Base-by-base conservation (phyloP, 129 eudicot species). In the Ambrosia artemisiifolia region DNA sequence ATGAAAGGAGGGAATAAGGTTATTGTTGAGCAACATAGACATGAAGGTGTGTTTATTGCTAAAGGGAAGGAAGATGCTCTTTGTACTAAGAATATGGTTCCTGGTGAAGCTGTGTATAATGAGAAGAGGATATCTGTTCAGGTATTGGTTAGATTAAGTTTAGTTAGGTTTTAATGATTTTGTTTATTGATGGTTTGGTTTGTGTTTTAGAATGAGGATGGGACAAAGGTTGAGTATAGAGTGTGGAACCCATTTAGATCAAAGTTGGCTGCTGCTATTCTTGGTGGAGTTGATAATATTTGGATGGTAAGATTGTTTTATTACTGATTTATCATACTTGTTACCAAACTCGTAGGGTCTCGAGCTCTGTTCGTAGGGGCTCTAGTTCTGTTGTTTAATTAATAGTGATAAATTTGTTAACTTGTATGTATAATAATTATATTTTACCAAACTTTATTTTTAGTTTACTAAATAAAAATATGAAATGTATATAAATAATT, bases 161-260 rank as follows among this genome's bases (percentile, higher is more conserved):
- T 20, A 0, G 12, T 18, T 11, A 19, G 7, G 16, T 16, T 3
- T 47, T 18, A n/a, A 4, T 68, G 62, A 7, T 33, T 59, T 4
- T 19, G 36, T 3, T 75, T 7, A 13, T 1, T 55, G 0, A 18
- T 17, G 5, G 3, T 11, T 30, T 51, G 36, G 3, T 73, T 17
- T 44, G 2, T 49, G 0, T 18, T 18, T 18, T 71, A 93, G 98
- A 88, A 84, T 78, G 96, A 93, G 78, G 98, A 89, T 84, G 96
- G 95, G 62, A 82, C 98, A 1, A 93, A 93, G 81, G 65, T 82
- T 38, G 98, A 90, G 54, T 93, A 93, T 80, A 94, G 98, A 64
- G 96, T 94, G 6, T 94, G 98, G 98, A 94, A 94, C 38, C 96
- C 96, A 11, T 94, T 94, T 75, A 85, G 96, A 8, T 94, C 98